Evolutionary conservation across 1,139 yeast genomes (phyloP).

Genomic region (Fermentozyma sake): DNA sequence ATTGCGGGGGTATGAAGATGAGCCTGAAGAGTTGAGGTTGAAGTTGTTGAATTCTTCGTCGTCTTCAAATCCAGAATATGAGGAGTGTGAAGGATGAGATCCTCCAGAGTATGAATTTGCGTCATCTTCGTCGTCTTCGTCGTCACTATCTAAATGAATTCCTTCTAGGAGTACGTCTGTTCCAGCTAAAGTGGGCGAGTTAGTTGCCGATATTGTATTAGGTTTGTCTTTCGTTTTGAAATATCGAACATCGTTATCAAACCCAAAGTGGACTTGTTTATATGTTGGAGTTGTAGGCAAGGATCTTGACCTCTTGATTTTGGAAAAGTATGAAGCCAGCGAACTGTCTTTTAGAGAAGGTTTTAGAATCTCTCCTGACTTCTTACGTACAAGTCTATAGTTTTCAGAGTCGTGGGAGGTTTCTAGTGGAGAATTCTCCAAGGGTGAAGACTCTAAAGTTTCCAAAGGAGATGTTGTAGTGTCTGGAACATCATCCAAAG

Average conservation of each 20-base stretch:
- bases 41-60: constrained; percentile 4
- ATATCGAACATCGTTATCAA: constrained; percentile 60
- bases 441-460: too few species aligned
- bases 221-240: constrained; percentile 73
- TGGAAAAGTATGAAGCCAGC: constrained; percentile 23
- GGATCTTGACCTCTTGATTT: constrained; percentile 47
- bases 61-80: constrained; percentile 5
- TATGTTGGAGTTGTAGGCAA: constrained; percentile 72
- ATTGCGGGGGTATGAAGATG: constrained; percentile 18
- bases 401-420: constrained; percentile 3
- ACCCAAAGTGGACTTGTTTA: constrained; percentile 78
- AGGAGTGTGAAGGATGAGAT: constrained; percentile 21
- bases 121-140: constrained; percentile 11
- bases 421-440: constrained; percentile 4
- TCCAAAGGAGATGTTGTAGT: too few species aligned
- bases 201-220: constrained; percentile 63
- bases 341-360: constrained; percentile 52
- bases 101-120: constrained; percentile 13
- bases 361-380: constrained; percentile 77
- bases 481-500: constrained; percentile 1
- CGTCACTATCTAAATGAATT: constrained; percentile 12
- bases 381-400: constrained; percentile 51
- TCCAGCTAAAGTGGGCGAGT: constrained; percentile 49
- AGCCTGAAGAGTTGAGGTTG: constrained; percentile 10
- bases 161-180: constrained; percentile 13